A percentile compares a stretch with the other conserved stretches of the same genome.
These are phyloP conservation scores for Lithospermum erythrorhizon DNA, from an alignment of 257 asterid species.

Conservation along the genomic window DNA sequence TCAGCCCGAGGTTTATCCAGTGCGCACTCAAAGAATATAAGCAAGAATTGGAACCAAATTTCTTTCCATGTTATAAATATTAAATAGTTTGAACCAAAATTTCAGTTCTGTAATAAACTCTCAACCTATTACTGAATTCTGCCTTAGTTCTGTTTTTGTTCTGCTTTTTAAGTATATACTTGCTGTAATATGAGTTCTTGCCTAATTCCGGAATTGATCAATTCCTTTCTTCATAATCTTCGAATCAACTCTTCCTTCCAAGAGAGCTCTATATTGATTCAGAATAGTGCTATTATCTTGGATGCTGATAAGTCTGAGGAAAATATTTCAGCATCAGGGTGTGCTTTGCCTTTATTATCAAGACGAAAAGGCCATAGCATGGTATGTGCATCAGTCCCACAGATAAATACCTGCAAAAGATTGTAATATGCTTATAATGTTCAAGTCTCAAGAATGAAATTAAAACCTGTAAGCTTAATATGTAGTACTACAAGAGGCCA, in stretches of 20 bases:
- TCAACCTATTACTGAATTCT: neutral
- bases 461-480: neutral
- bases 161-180: too few species aligned
- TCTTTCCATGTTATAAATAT: too few species aligned
- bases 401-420: conserved; percentile 55
- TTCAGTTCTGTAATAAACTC: too few species aligned
- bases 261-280: neutral
- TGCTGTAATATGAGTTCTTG: too few species aligned
- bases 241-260: neutral
- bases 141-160: neutral
- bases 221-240: neutral
- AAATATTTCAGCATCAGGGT: conserved; percentile 57
- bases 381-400: conserved; percentile 92
- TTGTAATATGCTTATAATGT: neutral
- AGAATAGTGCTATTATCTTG: neutral
- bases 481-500: neutral
- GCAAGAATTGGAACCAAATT: too few species aligned
- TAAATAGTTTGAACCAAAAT: too few species aligned
- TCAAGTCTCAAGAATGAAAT: neutral
- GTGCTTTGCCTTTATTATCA: conserved; percentile 68
- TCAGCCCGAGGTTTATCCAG: too few species aligned
- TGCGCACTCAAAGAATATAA: too few species aligned
- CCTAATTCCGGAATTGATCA: neutral
- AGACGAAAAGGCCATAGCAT: conserved; percentile 60
- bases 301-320: conserved; percentile 52